Evolutionary conservation across 129 eudicot species (phyloP).

Genomic region (Lonicera japonica): DNA sequence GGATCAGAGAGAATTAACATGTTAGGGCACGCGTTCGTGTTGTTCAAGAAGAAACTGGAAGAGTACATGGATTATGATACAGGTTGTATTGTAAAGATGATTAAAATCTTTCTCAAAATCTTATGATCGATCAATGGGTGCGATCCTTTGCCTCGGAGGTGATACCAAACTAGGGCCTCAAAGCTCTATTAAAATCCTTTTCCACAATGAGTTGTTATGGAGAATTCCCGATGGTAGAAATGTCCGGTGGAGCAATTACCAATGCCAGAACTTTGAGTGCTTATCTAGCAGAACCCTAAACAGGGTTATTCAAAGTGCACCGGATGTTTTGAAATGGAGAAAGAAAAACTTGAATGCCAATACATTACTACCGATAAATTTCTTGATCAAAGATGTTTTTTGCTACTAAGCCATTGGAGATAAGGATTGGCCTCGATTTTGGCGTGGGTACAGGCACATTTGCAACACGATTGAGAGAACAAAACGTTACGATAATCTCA

Average conservation of each 20-base stretch:
- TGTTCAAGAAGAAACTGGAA: slow-evolving; percentile 69
- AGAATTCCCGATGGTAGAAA: slow-evolving; percentile 73
- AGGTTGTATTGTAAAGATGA: slow-evolving; percentile 93
- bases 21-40: slow-evolving; percentile 82
- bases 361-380: slow-evolving; percentile 42
- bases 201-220: slow-evolving; percentile 89
- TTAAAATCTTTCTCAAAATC: slow-evolving; percentile 76
- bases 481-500: slow-evolving; percentile 68
- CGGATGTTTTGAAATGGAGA: slow-evolving; percentile 90
- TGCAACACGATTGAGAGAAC: slow-evolving; percentile 86
- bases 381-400: slow-evolving; percentile 64
- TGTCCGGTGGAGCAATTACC: slow-evolving; percentile 79
- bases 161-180: slow-evolving; percentile 90
- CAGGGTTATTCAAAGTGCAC: slow-evolving; percentile 70
- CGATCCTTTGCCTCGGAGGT: slow-evolving; percentile 89
- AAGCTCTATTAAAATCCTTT: slow-evolving; percentile 74
- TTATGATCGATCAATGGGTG: slow-evolving; percentile 93
- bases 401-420: slow-evolving; percentile 59
- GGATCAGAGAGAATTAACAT: slow-evolving; percentile 64
- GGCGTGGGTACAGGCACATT: too few species aligned
- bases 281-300: slow-evolving; percentile 66
- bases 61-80: slow-evolving; percentile 89
- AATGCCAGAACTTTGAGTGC: slow-evolving; percentile 80
- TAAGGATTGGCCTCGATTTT: too few species aligned
- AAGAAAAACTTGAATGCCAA: slow-evolving; percentile 68